These are phyloP conservation scores for Ceratobasidium sp. DNA, from an alignment of 1,284 basidiomycete species.

Conservation along the genomic window DNA sequence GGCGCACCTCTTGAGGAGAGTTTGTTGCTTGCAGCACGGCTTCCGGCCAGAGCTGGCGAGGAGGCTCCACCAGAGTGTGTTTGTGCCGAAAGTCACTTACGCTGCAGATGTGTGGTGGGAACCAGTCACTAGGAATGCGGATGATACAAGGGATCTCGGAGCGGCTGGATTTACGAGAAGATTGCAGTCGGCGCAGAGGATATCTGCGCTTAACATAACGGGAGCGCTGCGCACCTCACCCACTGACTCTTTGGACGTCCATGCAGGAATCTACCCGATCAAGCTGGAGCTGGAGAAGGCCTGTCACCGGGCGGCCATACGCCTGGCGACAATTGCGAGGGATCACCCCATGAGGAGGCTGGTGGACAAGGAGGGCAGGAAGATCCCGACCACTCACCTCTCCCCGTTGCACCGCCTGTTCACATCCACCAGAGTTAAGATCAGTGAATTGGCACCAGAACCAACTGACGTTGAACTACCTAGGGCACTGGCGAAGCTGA, in stretches of 20 bases:
- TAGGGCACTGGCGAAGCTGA: too few relatives aligned
- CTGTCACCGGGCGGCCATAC: background rate
- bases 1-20: background rate
- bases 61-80: background rate
- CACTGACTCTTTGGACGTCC: background rate
- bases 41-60: background rate
- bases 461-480: background rate
- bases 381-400: background rate
- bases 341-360: constrained; percentile 1
- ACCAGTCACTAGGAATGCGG: background rate
- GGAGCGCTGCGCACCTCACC: background rate
- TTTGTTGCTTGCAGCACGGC: background rate
- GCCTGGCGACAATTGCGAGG: background rate
- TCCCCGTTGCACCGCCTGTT: constrained; percentile 12
- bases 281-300: background rate
- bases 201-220: background rate
- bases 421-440: background rate
- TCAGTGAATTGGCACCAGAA: background rate
- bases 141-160: background rate
- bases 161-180: background rate
- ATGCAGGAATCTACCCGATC: background rate
- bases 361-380: background rate
- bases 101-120: background rate
- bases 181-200: background rate
- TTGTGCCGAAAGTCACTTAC: background rate